phyloP scores from a whole-genome alignment of 2,329 filamentous ascomycete genomes.

The Diaporthe citri region DNA sequence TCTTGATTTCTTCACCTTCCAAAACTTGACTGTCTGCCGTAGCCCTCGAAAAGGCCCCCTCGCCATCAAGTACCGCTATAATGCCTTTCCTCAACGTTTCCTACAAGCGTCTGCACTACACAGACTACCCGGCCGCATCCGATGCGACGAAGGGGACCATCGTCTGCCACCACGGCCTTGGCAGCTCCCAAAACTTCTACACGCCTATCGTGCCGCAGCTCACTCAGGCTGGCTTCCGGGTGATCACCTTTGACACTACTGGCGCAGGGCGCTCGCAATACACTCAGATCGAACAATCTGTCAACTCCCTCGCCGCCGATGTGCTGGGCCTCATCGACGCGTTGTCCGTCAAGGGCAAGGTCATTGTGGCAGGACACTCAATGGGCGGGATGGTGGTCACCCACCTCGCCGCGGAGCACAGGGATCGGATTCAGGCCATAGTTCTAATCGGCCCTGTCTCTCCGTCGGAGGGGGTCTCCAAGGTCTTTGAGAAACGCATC shows the following conservation, averaged over 20 bases:
- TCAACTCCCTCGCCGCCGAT: slow-evolving; percentile 60
- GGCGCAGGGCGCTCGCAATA: slow-evolving; percentile 33
- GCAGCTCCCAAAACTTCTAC: slow-evolving; percentile 37
- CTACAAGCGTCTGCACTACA: slow-evolving; percentile 32
- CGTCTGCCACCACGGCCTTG: slow-evolving; percentile 37
- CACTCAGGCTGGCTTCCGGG: slow-evolving; percentile 21
- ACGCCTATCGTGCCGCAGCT: slow-evolving; percentile 28
- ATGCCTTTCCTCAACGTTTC: slow-evolving; percentile 28
- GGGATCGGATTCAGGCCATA: slow-evolving; percentile 50
- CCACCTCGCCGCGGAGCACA: slow-evolving; percentile 63
- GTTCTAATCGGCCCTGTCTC: slow-evolving; percentile 76
- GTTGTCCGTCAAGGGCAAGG: slow-evolving; percentile 61
- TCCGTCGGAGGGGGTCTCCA: slow-evolving; percentile 57
- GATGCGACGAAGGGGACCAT: slow-evolving; percentile 26
- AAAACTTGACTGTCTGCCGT: not conserved
- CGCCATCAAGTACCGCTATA: not conserved
- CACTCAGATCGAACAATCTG: slow-evolving; percentile 32
- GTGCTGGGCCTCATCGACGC: slow-evolving; percentile 64
- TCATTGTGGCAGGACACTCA: slow-evolving; percentile 74
- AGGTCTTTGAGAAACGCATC: slow-evolving; percentile 35
- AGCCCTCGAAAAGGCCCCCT: no score
- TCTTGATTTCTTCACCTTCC: not conserved
- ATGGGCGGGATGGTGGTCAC: slow-evolving; percentile 77
- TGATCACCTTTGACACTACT: slow-evolving; percentile 27
- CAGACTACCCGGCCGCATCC: slow-evolving; percentile 30